Conservation (phyloP, 768 basidiomycete genomes). For the Lactarius indigo region DNA sequence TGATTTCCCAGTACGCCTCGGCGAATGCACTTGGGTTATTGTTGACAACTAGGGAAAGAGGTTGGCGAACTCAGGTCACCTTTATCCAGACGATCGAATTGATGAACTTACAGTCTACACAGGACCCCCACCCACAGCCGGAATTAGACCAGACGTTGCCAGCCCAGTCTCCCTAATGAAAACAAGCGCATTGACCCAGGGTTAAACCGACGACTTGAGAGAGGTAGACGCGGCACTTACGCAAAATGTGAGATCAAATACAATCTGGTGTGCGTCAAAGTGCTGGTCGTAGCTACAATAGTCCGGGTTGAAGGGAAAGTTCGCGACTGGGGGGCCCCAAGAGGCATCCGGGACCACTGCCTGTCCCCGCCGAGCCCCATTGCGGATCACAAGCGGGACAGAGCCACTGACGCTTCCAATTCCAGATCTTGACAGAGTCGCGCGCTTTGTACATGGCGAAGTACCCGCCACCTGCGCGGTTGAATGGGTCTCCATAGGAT, state of each 20-base stretch:
- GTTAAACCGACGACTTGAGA: slow-evolving; percentile 3
- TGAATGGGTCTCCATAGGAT: slow-evolving; percentile 50
- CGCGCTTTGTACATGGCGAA: slow-evolving; percentile 48
- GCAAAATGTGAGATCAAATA: slow-evolving; percentile 63
- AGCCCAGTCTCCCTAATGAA: slow-evolving; percentile 24
- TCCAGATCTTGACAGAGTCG: slow-evolving; percentile 48
- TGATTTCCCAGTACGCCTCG: slow-evolving; percentile 70
- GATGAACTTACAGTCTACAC: slow-evolving; percentile 45
- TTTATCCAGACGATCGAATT: not conserved
- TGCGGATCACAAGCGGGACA: slow-evolving; percentile 42
- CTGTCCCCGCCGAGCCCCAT: slow-evolving; percentile 8
- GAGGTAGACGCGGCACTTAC: slow-evolving; percentile 34
- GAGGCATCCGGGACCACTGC: slow-evolving; percentile 12
- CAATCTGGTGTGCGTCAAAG: slow-evolving; percentile 50
- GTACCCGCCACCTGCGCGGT: slow-evolving; percentile 54
- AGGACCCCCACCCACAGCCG: slow-evolving; percentile 40
- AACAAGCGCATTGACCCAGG: not conserved
- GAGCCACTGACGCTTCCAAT: slow-evolving; percentile 19
- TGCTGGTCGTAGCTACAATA: slow-evolving; percentile 51
- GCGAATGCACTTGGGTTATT: slow-evolving; percentile 54
- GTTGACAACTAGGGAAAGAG: slow-evolving; percentile 46
- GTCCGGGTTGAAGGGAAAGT: slow-evolving; percentile 39
- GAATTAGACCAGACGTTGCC: slow-evolving; percentile 11
- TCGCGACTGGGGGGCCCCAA: slow-evolving; percentile 51
- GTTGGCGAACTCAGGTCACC: not conserved